Evolutionary conservation across 2,329 filamentous ascomycete genomes (phyloP).

Genomic region (Neofusicoccum laricinum): DNA sequence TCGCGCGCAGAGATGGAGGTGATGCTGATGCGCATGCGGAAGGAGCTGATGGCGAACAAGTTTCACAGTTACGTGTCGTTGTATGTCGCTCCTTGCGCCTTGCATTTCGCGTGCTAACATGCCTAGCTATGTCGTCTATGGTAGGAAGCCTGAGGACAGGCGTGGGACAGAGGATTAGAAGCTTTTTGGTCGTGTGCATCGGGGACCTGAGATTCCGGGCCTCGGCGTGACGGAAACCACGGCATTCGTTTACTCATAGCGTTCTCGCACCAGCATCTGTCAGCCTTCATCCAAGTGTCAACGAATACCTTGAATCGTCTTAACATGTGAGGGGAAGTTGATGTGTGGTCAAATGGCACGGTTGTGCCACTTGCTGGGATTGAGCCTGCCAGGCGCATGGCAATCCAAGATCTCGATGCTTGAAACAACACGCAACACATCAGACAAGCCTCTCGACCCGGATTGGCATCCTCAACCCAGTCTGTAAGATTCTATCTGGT

Average conservation of each 20-base stretch:
- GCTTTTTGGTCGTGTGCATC: too few species aligned
- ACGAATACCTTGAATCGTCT: too few species aligned
- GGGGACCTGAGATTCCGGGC: neutral
- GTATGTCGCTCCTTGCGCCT: neutral
- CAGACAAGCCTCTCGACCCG: too few species aligned
- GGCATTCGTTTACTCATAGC: neutral
- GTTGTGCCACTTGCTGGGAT: too few species aligned
- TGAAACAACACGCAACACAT: too few species aligned
- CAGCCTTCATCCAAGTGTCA: neutral
- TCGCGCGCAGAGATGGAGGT: constrained; percentile 9
- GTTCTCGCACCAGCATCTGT: neutral
- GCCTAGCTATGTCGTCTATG: neutral
- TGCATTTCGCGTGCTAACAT: neutral
- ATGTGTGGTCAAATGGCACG: too few species aligned
- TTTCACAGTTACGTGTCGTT: constrained; percentile 14
- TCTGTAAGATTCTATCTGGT: too few species aligned
- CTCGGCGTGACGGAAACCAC: neutral
- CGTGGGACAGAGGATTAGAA: neutral
- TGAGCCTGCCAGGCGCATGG: too few species aligned
- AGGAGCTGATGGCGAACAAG: constrained; percentile 14
- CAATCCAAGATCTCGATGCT: too few species aligned
- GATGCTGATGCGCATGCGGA: constrained; percentile 8
- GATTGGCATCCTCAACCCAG: too few species aligned
- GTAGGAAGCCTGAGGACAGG: neutral
- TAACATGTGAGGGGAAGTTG: too few species aligned